Conservation (phyloP, 2,329 filamentous ascomycete species). For the Scortechinia acanthostroma region DNA sequence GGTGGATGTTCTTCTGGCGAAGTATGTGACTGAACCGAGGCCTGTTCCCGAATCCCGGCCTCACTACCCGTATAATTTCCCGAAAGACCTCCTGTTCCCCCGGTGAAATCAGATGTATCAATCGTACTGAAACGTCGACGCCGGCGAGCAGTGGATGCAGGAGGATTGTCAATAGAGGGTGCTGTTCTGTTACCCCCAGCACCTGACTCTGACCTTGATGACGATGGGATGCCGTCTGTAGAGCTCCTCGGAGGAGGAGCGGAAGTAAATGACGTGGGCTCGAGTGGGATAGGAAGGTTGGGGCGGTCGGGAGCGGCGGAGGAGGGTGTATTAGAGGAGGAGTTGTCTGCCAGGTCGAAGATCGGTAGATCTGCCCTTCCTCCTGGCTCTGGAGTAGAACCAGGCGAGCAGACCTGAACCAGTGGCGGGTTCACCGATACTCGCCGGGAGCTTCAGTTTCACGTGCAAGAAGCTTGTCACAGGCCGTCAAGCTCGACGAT, state of each 20-base stretch:
- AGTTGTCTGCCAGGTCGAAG: background rate
- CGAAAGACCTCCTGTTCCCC: background rate
- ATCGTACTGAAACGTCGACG: background rate
- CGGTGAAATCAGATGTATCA: background rate
- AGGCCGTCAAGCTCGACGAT: no score
- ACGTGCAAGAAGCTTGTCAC: no score
- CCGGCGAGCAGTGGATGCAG: background rate
- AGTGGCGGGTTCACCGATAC: background rate
- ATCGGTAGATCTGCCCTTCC: background rate
- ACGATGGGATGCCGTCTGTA: no score
- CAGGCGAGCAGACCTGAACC: constrained; percentile 2
- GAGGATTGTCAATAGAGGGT: no score
- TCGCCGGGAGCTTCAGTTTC: no score
- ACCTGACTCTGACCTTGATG: no score
- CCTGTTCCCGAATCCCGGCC: background rate
- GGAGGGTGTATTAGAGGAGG: background rate
- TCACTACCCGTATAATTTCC: background rate
- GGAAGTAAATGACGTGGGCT: background rate
- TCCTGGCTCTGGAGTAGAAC: background rate
- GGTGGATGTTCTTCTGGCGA: background rate
- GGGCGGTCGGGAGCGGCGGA: constrained; percentile 1
- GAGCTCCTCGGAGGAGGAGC: no score
- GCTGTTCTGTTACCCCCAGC: no score
- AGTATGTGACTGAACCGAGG: background rate
- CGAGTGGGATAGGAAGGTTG: background rate